Evolutionary conservation across 2,329 filamentous ascomycete species (phyloP), one percentile per base, ranked within the genome.

Genomic region (Monilinia vaccinii-corymbosi): DNA sequence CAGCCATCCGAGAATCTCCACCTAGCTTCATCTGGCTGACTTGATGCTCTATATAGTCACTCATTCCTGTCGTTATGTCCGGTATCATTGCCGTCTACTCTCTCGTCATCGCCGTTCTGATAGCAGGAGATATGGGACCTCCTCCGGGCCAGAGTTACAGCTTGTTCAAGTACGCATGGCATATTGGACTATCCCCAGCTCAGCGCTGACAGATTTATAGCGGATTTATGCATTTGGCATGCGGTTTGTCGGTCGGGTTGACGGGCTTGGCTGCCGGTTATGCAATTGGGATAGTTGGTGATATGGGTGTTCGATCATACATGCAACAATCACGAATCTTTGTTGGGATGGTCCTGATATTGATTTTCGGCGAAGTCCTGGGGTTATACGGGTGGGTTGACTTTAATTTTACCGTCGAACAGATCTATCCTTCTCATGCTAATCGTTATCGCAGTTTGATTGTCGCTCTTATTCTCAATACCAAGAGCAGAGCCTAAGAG

Each of bases 51-150:
- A 13, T 31, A 28, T 28, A 56, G 88, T 92, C 87, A 60, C 78
- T 93, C 57, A 92, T 93, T 68, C 89, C 89, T 64, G 89, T 94
- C 66, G 87, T 99, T 79, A 99, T 99, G 94, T 96, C 94, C 69
- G 94, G 94, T 84, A 99, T 99, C 73, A 91, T 99, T 71, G 94
- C 94, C 61, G 94, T 99, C 67, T 99, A 99, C 78, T 90, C 92
- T 56, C 88, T 99, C 68, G 94, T 99, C 71, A 92, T 99, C 68
- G 89, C 93, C 21, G 94, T 99, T 71, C 84, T 99, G 68, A 99
- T 99, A 73, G 90, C 91, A 60, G 88, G 91, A 75, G 91, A 96
- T 74, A 85, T 97, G 73, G 82, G 81, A 53, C 89, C 91, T 32
- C 88, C 87, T 60, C 80, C 82, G 18, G 76, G 76, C 23, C 77